These are phyloP conservation scores for Cordyceps sp. DNA, from an alignment of 2,329 filamentous ascomycete species.

Conservation along the genomic window DNA sequence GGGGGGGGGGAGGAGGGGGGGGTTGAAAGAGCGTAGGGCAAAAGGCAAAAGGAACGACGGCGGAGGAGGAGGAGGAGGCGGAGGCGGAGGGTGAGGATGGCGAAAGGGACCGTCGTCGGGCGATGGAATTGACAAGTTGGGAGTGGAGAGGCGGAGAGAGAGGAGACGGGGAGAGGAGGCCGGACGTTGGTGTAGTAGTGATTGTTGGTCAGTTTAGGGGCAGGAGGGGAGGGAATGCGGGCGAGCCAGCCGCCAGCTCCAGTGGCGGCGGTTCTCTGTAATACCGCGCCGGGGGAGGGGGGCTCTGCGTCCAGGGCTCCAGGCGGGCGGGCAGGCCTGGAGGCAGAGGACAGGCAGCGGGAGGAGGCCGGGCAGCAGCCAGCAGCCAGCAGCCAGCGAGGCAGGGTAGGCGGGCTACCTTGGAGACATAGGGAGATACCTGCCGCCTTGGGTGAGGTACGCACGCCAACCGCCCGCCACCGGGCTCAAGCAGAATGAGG, in stretches of 20 bases:
- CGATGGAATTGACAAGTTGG: constrained; percentile 10
- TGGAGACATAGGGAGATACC: too few relatives aligned
- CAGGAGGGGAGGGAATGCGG: constrained; percentile 3
- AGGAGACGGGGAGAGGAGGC: constrained; percentile 6
- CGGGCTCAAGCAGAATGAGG: too few relatives aligned
- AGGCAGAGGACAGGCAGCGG: too few relatives aligned
- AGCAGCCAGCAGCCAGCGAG: too few relatives aligned
- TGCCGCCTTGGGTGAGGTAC: too few relatives aligned
- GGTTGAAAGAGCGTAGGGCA: too few relatives aligned
- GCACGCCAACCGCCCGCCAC: too few relatives aligned
- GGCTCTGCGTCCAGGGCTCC: too few relatives aligned
- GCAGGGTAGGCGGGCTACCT: too few relatives aligned
- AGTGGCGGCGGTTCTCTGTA: constrained; percentile 1
- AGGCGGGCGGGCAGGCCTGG: too few relatives aligned
- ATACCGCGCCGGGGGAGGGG: neutral
- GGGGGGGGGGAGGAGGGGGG: constrained; percentile 4
- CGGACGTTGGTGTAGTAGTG: constrained; percentile 5
- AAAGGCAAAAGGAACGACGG: neutral
- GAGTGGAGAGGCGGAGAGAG: constrained; percentile 17
- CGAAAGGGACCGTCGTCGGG: constrained; percentile 8
- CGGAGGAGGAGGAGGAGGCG: constrained; percentile 4
- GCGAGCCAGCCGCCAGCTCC: constrained; percentile 3
- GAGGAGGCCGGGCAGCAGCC: too few relatives aligned
- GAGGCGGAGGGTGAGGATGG: too few relatives aligned
- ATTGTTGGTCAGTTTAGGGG: constrained; percentile 3